Conservation (phyloP, 306 rosid species). For the Canavalia gladiata region DNA sequence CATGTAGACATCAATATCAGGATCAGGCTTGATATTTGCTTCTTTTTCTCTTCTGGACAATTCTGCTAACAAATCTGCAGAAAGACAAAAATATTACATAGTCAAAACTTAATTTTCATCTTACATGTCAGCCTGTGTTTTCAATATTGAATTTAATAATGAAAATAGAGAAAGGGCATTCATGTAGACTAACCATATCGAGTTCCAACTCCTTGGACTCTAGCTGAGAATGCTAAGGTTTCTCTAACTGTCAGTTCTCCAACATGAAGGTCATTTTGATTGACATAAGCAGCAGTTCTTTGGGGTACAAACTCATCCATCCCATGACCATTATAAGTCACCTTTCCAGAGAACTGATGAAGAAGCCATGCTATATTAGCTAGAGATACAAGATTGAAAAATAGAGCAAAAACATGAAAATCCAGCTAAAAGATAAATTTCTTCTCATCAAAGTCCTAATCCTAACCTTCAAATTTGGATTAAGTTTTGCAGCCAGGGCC, state of each 20-base stretch:
- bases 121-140: background rate
- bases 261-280: slow-evolving; percentile 78
- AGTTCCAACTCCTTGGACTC: slow-evolving; percentile 82
- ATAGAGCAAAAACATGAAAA: background rate
- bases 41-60: slow-evolving; percentile 70
- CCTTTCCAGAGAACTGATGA: slow-evolving; percentile 64
- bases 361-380: slow-evolving; percentile 11
- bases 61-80: slow-evolving; percentile 68
- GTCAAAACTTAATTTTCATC: background rate
- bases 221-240: slow-evolving; percentile 84
- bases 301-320: slow-evolving; percentile 84
- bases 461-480: slow-evolving; percentile 61
- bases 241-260: slow-evolving; percentile 85
- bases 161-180: background rate
- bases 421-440: background rate
- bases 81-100: background rate
- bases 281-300: slow-evolving; percentile 79
- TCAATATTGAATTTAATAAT: slow-evolving; percentile 13
- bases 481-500: slow-evolving; percentile 82
- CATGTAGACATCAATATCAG: slow-evolving; percentile 75
- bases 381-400: slow-evolving; percentile 10
- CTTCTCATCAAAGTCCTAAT: slow-evolving; percentile 27
- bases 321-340: slow-evolving; percentile 70
- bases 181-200: slow-evolving; percentile 63
- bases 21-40: slow-evolving; percentile 59